Evolutionary conservation across 805 yeast species (phyloP), one percentile per base, ranked within the genome.

Genomic region (Clavispora fructus): DNA sequence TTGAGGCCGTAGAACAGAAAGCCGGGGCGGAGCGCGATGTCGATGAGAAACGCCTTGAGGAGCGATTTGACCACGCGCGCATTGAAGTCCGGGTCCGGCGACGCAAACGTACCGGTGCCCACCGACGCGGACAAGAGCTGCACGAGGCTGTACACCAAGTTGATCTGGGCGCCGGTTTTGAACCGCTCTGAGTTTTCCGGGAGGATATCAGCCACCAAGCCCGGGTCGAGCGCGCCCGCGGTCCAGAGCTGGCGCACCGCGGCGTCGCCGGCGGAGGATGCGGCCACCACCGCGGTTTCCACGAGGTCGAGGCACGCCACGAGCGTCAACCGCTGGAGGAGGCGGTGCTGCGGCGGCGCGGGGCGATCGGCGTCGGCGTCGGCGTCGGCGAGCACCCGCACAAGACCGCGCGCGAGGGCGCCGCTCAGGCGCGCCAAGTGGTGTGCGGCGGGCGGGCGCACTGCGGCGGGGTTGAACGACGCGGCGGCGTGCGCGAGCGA

Each of bases 381-480:
- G 8, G 28, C 28, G 28, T 26, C 8, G 8, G 28, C 28, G 28
- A 26, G 28, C 28, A 9, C 9, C 10, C 29, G 16, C 9, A 14
- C 41, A 12, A 11, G n/a, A n/a, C n/a, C n/a, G n/a, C n/a, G n/a
- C n/a, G n/a, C n/a, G n/a, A n/a, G n/a, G n/a, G 41, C 33, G 30
- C 16, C 31, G n/a, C 37, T 17, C 29, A 17, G 30, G 37, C 28
- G 25, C 14, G 33, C 31, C 16, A 26, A 16, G n/a, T 26, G 39
- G 53, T 7, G n/a, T 6, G 32, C 32, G 32, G 32, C 32, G 69
- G n/a, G 32, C 32, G 32, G 12, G 1, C n/a, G n/a, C n/a, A 83
- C 70, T 0, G 92, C 90, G 46, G 78, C 76, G 1, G 87, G 83
- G 56, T 87, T 69, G 61, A 81, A 87, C 17, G 63, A 71, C 6